Percentiles rank a stretch among this genome's conserved stretches.
These are phyloP conservation scores for Perkinsela sp. DNA, from an alignment of 208 protist species.

Conservation along the genomic window DNA sequence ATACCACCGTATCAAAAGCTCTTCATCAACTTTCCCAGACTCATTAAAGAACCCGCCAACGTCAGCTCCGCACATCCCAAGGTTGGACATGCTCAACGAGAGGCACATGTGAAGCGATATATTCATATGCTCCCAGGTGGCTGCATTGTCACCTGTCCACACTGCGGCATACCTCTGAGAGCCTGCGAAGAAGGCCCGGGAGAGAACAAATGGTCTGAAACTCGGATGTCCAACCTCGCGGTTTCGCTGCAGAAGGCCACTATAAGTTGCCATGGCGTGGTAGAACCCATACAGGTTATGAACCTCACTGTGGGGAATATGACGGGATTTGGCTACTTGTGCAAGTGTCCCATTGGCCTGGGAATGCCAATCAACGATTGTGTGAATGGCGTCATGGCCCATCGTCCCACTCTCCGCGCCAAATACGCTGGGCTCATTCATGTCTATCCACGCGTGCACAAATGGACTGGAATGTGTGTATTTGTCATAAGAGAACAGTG, in stretches of 20 bases:
- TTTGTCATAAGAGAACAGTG: constrained; percentile 45
- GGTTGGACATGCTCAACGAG: constrained; percentile 71
- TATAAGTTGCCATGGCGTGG: constrained; percentile 42
- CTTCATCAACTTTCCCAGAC: constrained; percentile 45
- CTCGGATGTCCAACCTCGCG: constrained; percentile 5
- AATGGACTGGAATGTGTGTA: constrained; percentile 52
- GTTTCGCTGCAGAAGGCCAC: constrained; percentile 44
- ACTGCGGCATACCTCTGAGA: constrained; percentile 81
- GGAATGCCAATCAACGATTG: constrained; percentile 13
- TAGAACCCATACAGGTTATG: constrained; percentile 91
- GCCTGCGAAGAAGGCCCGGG: constrained; percentile 91
- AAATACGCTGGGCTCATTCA: constrained; percentile 96
- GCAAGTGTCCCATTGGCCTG: background rate
- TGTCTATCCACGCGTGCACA: constrained; percentile 95
- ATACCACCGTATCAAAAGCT: constrained; percentile 89
- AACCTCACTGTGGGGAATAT: constrained; percentile 71
- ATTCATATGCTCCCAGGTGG: constrained; percentile 76
- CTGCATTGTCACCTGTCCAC: constrained; percentile 94
- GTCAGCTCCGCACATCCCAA: constrained; percentile 80
- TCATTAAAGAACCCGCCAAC: constrained; percentile 89
- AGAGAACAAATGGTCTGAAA: constrained; percentile 84
- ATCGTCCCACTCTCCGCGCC: constrained; percentile 75
- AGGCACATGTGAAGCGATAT: constrained; percentile 79
- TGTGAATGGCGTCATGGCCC: constrained; percentile 61
- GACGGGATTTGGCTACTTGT: background rate